Percentiles rank a stretch among this genome's conserved stretches.
Evolutionary conservation across 2,329 filamentous ascomycete genomes (phyloP).

Genomic region (Penicillium vulpinum): DNA sequence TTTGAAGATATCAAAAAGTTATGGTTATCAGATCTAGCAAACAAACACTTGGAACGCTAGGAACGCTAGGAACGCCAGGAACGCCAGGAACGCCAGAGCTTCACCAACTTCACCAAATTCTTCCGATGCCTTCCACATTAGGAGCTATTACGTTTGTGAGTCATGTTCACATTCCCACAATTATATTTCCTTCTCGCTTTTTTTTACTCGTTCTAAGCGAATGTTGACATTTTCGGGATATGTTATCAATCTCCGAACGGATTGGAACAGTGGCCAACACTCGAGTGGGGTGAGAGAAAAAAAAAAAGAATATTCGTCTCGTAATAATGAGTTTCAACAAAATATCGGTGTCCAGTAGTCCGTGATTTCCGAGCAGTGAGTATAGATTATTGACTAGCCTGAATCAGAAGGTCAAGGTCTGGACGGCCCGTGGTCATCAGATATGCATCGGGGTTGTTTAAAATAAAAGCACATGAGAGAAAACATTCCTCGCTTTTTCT

Average conservation of each 20-base stretch:
- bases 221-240: too few species aligned
- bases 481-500: not conserved
- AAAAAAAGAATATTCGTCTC: not conserved
- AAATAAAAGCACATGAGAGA: not conserved
- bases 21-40: not conserved
- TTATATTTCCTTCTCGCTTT: not conserved
- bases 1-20: too few species aligned
- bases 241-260: not conserved
- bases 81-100: not conserved
- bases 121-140: not conserved
- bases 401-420: not conserved
- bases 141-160: not conserved
- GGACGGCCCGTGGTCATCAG: not conserved
- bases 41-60: too few species aligned
- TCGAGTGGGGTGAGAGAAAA: not conserved
- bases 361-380: not conserved
- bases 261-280: not conserved
- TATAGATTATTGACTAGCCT: not conserved
- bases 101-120: not conserved
- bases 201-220: not conserved
- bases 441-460: not conserved
- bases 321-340: not conserved
- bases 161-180: not conserved
- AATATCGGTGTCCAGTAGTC: not conserved
- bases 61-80: not conserved